A percentile compares a stretch with the other conserved stretches of the same genome.
Conservation (phyloP, 805 yeast species). For the Blastobotrys peoriensis region DNA sequence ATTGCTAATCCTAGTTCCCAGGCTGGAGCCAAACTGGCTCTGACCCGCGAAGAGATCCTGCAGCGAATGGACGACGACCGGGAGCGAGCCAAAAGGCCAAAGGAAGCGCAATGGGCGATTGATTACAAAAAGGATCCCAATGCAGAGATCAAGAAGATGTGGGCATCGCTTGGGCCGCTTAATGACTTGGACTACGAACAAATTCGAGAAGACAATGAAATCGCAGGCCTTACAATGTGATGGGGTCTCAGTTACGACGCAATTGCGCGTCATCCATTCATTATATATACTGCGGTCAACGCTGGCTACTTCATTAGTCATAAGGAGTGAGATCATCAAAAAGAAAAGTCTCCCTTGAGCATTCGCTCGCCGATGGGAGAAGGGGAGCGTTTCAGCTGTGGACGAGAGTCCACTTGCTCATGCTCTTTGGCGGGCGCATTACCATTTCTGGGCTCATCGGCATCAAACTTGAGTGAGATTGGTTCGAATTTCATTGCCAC, state of each 20-base stretch:
- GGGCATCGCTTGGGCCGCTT: conserved; percentile 33
- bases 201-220: conserved; percentile 48
- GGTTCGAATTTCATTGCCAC: conserved; percentile 25
- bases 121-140: conserved; percentile 36
- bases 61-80: conserved; percentile 88
- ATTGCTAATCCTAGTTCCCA: background rate
- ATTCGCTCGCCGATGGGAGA: conserved; percentile 31
- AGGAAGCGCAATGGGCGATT: conserved; percentile 75
- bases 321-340: too few relatives aligned
- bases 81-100: conserved; percentile 74
- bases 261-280: background rate
- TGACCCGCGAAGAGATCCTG: conserved; percentile 49
- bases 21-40: background rate
- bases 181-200: conserved; percentile 44
- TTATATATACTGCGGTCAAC: too few relatives aligned
- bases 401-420: conserved; percentile 5
- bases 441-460: conserved; percentile 1
- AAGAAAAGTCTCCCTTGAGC: conserved; percentile 29
- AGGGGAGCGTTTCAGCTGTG: conserved; percentile 24
- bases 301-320: too few relatives aligned
- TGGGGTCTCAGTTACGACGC: too few relatives aligned
- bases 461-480: background rate
- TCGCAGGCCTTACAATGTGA: conserved; percentile 32
- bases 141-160: conserved; percentile 45
- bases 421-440: conserved; percentile 2